These are phyloP conservation scores for Solanum sejunctum DNA, from an alignment of 257 asterid species.

Conservation along the genomic window DNA sequence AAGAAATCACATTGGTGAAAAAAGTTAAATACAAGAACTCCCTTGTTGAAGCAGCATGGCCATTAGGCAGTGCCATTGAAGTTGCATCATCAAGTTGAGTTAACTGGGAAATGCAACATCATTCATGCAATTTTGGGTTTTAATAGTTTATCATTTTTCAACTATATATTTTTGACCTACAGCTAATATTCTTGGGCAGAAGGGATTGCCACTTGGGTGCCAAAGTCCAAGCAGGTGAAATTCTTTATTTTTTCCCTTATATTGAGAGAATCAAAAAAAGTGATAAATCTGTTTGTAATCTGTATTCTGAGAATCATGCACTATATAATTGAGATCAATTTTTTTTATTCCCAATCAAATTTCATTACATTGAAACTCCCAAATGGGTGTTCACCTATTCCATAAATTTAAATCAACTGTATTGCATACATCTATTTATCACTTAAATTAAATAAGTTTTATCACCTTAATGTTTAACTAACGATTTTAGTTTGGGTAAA, in stretches of 20 bases:
- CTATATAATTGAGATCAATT: not conserved
- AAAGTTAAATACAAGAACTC: slow-evolving; percentile 25
- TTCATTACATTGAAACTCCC: not conserved
- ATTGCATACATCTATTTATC: not conserved
- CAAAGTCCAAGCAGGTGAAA: not conserved
- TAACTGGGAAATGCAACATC: not conserved
- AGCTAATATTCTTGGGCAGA: not conserved
- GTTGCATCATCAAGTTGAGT: slow-evolving; percentile 15
- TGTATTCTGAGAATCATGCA: not conserved
- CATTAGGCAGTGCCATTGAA: slow-evolving; percentile 40
- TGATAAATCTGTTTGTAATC: not conserved
- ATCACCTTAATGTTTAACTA: not conserved
- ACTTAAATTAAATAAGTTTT: not conserved
- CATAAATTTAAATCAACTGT: not conserved
- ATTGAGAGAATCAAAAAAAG: not conserved
- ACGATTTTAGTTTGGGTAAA: too few relatives aligned
- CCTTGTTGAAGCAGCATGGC: slow-evolving; percentile 43
- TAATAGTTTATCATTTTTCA: not conserved
- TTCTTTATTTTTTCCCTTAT: not conserved
- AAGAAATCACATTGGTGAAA: slow-evolving; percentile 32
- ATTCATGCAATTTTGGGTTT: not conserved
- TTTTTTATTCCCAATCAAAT: not conserved
- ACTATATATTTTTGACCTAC: not conserved
- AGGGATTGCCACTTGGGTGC: not conserved
- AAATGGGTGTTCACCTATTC: not conserved